phyloP scores from a whole-genome alignment of 2,329 filamentous ascomycete genomes.

The Pyrenochaeta sp. region DNA sequence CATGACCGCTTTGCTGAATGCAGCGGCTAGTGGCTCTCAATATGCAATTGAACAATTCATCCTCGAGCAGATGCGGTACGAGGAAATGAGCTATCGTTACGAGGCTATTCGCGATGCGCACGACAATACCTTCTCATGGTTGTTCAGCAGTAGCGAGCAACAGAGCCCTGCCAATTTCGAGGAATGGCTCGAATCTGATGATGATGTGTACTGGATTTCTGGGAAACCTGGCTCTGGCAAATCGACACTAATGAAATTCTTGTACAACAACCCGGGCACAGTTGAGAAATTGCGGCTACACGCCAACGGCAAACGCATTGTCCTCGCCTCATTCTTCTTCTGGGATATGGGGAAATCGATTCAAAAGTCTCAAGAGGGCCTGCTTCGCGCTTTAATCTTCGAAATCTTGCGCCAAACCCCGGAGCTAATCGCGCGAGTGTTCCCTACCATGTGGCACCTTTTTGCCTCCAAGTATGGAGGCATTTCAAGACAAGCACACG shows the following conservation, averaged over 20 bases:
- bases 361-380: constrained; percentile 14
- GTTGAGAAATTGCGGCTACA: background rate
- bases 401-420: constrained; percentile 8
- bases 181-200: constrained; percentile 14
- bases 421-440: background rate
- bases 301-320: background rate
- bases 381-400: constrained; percentile 4
- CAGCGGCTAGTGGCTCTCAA: background rate
- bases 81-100: background rate
- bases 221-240: constrained; percentile 59
- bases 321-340: constrained; percentile 7
- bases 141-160: background rate
- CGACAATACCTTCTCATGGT: background rate
- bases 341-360: constrained; percentile 6
- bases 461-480: background rate
- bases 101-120: background rate
- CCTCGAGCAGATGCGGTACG: background rate
- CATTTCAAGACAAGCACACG: background rate
- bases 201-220: constrained; percentile 42
- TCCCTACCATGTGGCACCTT: constrained; percentile 1
- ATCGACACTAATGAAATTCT: constrained; percentile 52
- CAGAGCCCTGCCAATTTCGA: constrained; percentile 5
- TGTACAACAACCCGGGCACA: background rate
- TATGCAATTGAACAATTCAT: background rate
- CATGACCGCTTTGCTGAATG: background rate